Base-by-base conservation (phyloP, 768 basidiomycete species). In the Xerocomus spinulosus region DNA sequence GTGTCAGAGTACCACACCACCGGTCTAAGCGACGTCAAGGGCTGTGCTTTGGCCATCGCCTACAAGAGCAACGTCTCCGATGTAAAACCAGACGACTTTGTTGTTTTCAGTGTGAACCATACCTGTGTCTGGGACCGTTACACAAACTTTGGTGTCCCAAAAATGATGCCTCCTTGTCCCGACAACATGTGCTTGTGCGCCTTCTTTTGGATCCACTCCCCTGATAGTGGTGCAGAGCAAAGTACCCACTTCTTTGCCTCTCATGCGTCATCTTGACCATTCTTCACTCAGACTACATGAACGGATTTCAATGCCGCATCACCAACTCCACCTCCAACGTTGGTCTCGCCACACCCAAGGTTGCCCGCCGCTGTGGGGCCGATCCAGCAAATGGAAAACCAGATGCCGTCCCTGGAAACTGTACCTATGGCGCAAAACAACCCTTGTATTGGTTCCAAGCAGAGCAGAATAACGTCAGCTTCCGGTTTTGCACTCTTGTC, bases 11-110 rank as follows among this genome's bases (percentile, higher is more conserved):
- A 70, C 62, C 83, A 87, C 55, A 84, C 83, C 1, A 73, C 66
- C 0, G 79, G 78, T 0, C 38, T 74, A 0, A 62, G 72, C 44
- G 82, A 83, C 54, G 62, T 82, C 29, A 75, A 72, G 42, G 83
- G 84, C 10, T 87, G 85, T 59, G 79, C 77, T 1, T 68, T 92
- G 26, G 85, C 79, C 0, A 89, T 92, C 53, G 77, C 84, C n/a
- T 89, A 92, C 70, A 82, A 85, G 62, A 77, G 66, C 53, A 71
- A 88, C 54, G 78, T 73, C 1, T 67, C 61, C 0, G 54, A 73
- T 0, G 76, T 90, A 7, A 64, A 80, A 56, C 85, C 85, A 0
- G 77, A 73, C 36, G 85, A 88, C 66, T 83, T 89, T 57, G 76
- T 80, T 0, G 70, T 89, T 10, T 88, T 89, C 63, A 83, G 80